Conservation (phyloP, 768 basidiomycete genomes). For the Amanita subjunquillea region DNA sequence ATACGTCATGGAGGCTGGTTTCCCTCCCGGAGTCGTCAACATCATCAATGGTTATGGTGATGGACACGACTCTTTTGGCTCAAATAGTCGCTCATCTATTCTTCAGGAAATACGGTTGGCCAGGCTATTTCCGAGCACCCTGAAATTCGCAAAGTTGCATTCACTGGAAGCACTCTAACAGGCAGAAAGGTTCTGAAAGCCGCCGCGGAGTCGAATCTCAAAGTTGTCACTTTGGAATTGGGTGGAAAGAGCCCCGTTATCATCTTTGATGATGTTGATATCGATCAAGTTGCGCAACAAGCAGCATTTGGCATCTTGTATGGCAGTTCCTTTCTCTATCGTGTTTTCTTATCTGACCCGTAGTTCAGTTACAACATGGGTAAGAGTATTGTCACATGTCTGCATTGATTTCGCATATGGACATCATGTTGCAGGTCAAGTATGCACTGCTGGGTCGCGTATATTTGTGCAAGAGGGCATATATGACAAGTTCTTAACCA, state of each 20-base stretch:
- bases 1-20: slow-evolving; percentile 59
- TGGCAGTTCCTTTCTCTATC: slow-evolving; percentile 13
- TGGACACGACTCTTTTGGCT: neutral
- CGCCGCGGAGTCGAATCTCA: slow-evolving; percentile 60
- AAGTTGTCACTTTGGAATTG: slow-evolving; percentile 67
- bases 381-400: neutral
- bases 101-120: slow-evolving; percentile 40
- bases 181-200: slow-evolving; percentile 71
- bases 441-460: slow-evolving; percentile 80
- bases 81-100: neutral
- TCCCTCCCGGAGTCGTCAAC: slow-evolving; percentile 71
- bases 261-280: slow-evolving; percentile 55
- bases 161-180: slow-evolving; percentile 51
- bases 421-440: slow-evolving; percentile 51
- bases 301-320: slow-evolving; percentile 59
- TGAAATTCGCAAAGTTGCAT: slow-evolving; percentile 56
- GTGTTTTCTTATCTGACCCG: neutral
- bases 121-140: slow-evolving; percentile 57
- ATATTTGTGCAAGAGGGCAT: slow-evolving; percentile 76
- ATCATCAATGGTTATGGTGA: slow-evolving; percentile 56
- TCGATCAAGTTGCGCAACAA: slow-evolving; percentile 61
- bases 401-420: neutral
- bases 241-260: slow-evolving; percentile 62
- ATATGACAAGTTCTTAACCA: slow-evolving; percentile 70
- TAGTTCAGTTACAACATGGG: neutral